Evolutionary conservation across 768 basidiomycete species (phyloP).

Genomic region (Boletellus ananiceps): DNA sequence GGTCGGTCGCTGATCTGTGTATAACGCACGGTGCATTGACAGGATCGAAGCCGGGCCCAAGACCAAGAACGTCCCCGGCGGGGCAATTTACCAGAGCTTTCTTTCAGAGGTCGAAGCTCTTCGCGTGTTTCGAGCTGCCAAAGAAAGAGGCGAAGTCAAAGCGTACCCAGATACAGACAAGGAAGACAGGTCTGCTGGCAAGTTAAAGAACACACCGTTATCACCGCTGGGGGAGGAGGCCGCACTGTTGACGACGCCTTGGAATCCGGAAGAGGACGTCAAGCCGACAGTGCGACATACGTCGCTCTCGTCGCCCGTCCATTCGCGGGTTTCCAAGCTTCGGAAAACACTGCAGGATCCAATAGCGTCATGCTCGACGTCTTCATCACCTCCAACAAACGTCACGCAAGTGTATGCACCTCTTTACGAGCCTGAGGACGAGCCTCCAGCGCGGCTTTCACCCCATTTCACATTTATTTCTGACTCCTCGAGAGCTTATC

Average conservation of each 20-base stretch:
- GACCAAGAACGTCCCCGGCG: slow-evolving; percentile 40
- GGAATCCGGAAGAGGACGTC: not conserved
- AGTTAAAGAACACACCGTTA: slow-evolving; percentile 5
- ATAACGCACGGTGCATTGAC: slow-evolving; percentile 6
- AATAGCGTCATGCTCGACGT: slow-evolving; percentile 2
- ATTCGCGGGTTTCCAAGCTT: slow-evolving; percentile 8
- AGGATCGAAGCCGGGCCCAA: slow-evolving; percentile 47
- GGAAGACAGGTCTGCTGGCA: not conserved
- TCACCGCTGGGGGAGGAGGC: slow-evolving; percentile 17
- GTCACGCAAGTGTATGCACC: slow-evolving; percentile 19
- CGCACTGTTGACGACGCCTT: slow-evolving; percentile 16
- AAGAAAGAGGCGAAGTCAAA: slow-evolving; percentile 27
- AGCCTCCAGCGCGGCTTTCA: slow-evolving; percentile 5
- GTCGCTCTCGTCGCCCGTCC: not conserved
- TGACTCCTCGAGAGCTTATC: slow-evolving; percentile 16
- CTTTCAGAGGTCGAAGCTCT: slow-evolving; percentile 39
- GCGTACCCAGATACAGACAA: slow-evolving; percentile 6
- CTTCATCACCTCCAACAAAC: slow-evolving; percentile 25
- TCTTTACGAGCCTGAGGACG: slow-evolving; percentile 14
- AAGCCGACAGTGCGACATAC: not conserved
- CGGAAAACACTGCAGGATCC: slow-evolving; percentile 8
- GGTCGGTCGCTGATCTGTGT: slow-evolving; percentile 5
- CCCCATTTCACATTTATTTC: slow-evolving; percentile 18
- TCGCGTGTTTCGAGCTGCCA: slow-evolving; percentile 27
- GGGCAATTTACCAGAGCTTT: slow-evolving; percentile 42